Evolutionary conservation across 306 rosid genomes (phyloP), one percentile per base, ranked within the genome.

Genomic region (Geum urbanum): DNA sequence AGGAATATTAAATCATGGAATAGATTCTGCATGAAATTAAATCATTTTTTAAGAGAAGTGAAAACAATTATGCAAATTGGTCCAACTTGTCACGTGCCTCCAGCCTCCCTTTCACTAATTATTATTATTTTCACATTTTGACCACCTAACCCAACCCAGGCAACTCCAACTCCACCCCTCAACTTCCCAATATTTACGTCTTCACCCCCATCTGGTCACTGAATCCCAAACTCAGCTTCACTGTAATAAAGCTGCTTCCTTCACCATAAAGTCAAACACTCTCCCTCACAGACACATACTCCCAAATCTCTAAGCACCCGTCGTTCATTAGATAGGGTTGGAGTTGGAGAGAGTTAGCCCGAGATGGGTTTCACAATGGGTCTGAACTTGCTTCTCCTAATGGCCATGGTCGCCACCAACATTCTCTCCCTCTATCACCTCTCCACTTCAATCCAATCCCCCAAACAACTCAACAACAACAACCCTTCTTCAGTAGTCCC

Each of bases 371-470:
- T 83, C 76, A 83, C 95, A 9, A 94, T 94, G 99, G 86, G 87
- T 24, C 76, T 91, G 16, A 94, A 94, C 77, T 35, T 94, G 7
- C 74, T 94, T 14, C 97, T 94, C 46, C 81, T 94, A 4, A 8
- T 91, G 37, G 97, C 97, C 32, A 94, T 94, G 99, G 99, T 90
- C 56, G 97, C 96, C 74, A 88, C 99, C 74, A 94, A 91, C 85
- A 91, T 94, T 6, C 86, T 94, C 72, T 94, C 97, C 8, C 92
- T 94, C 59, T 94, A 94, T 82, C 97, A 94, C 54, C 92, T 94
- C 59, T 86, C 99, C 8, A 78, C 99, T 72, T 85, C 90, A 1
- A 64, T 84, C 73, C 91, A 85, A 49, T 70, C 88, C 40, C 78
- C 89, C 4, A 87, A 79, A 48, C 72, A 55, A 9, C 0, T 19